Evolutionary conservation across 768 basidiomycete genomes (phyloP), one percentile per base, ranked within the genome.

Genomic region (Kwoniella botswanensis): DNA sequence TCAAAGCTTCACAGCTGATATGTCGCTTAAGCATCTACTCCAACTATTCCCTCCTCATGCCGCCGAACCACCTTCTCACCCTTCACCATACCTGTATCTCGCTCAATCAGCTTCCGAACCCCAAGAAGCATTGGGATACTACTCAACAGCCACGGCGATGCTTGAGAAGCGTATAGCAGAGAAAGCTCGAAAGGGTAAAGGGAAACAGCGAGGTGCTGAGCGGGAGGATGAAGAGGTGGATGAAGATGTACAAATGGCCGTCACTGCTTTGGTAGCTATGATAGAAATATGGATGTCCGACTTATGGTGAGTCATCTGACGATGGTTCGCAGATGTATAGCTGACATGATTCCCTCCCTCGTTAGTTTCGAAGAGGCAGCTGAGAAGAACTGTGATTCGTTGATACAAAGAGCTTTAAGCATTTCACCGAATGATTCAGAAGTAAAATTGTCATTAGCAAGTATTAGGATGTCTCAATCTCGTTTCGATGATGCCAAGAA

Each of bases 241-340:
- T 22, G 76, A 76, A 52, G 82, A 89, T 59, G 89, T 86, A 78
- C 87, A 83, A 42, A 92, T 89, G 78, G 89, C 91, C 67, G 90
- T 94, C 12, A 87, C 91, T 52, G 93, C 92, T 9, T 87, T 94
- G 22, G 87, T 94, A 41, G 91, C 91, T 9, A 94, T 94, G 87
- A 91, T 95, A 26, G 94, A 96, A 81, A 92, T 95, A 17, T 97
- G 94, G 94, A 96, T 97, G 93, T 92, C 94, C 74, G 93, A 95
- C 86, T 86, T 96, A 61, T 95, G 94, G 94, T 91, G 76, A 62
- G 89, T 80, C n/a, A 41, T 58, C 57, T 29, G 5, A 42, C 15
- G 21, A 29, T 43, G n/a, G 18, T 50, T 29, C 35, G 22, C 46
- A 41, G 62, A 26, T n/a, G 6, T 26, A 29, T 15, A 43, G 54